phyloP scores from a whole-genome alignment of 306 rosid species.

The Alnus glutinosa region DNA sequence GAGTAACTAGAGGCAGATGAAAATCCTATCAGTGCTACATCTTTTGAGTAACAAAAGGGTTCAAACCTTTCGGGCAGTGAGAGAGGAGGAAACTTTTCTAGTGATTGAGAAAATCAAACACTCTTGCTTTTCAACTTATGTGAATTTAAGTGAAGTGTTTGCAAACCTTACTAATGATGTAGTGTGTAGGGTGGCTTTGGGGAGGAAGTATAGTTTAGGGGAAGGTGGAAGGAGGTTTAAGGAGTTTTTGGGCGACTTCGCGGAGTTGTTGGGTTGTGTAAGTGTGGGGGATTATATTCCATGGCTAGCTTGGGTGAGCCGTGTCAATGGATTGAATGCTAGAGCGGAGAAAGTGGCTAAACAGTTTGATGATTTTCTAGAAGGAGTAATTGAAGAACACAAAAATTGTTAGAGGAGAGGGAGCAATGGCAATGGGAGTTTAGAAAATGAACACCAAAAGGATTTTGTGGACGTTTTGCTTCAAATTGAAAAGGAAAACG shows the following conservation, averaged over 20 bases:
- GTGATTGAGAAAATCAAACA: constrained; percentile 30
- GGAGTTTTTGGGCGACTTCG: constrained; percentile 31
- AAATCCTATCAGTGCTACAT: constrained; percentile 35
- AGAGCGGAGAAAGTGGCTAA: constrained; percentile 38
- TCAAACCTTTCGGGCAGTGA: constrained; percentile 13
- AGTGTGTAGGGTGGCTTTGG: constrained; percentile 52
- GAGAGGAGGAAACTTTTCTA: constrained; percentile 29
- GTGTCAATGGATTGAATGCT: constrained; percentile 37
- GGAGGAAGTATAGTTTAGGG: constrained; percentile 45
- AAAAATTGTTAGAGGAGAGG: background rate
- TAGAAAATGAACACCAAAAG: constrained; percentile 26
- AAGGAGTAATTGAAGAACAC: constrained; percentile 51
- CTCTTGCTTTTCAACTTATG: background rate
- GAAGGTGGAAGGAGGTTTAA: constrained; percentile 29
- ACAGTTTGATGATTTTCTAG: constrained; percentile 45
- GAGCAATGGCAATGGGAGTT: background rate
- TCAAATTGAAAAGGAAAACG: background rate
- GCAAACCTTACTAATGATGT: constrained; percentile 34
- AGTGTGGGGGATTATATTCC: constrained; percentile 50
- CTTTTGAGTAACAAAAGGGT: constrained; percentile 34
- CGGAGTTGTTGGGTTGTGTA: constrained; percentile 35
- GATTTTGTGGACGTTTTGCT: constrained; percentile 1
- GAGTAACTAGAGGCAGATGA: constrained; percentile 53
- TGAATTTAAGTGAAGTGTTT: constrained; percentile 44
- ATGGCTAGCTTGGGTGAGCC: constrained; percentile 50